Base-by-base conservation (phyloP, 192 early-diverging fungal genomes). In the Gaertneriomyces sp. region DNA sequence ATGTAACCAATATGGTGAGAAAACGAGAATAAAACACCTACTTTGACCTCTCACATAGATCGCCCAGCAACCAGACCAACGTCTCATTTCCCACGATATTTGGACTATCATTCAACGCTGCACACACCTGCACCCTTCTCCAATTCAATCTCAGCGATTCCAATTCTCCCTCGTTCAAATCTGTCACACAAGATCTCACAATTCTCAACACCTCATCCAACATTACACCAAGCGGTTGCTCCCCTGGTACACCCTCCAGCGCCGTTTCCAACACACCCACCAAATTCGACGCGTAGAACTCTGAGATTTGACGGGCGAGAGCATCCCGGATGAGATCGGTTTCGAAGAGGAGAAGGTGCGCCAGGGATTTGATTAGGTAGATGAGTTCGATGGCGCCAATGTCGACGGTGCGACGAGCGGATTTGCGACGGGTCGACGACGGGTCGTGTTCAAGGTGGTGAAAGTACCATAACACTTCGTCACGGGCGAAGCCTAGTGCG, bases 391-490 rank as follows among this genome's bases (percentile, higher is more conserved):
- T 40, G 10, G 71, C 60, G 19, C 60, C 51, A 42, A 66, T 46
- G 53, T 76, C 74, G 14, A 65, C 20, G 1, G n/a, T 19, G 1
- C 47, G 69, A 6, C 11, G 42, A 25, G 69, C 61, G 55, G 71
- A 66, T 54, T 76, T 76, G 9, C 47, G 49, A 14, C 53, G 43
- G 4, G 43, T 60, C 7, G 60, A 64, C 7, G 17, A 39, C 1
- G 46, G 14, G 39, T 76, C 74, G 25, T 20, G 11, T 53, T 76
- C 74, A 5, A 68, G 61, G 52, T 76, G 69, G 5, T 69, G n/a
- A 54, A 76, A 76, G 57, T 76, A 76, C 68, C 64, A 76, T 25
- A 68, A 42, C 39, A 76, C 51, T 47, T 76, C 74, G 42, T 76
- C 62, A 9, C 65, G 54, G 0, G 71, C 64, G 17, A 67, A 68